phyloP scores from a whole-genome alignment of 352 stramenopile species.

The Phytophthora pinifolia region DNA sequence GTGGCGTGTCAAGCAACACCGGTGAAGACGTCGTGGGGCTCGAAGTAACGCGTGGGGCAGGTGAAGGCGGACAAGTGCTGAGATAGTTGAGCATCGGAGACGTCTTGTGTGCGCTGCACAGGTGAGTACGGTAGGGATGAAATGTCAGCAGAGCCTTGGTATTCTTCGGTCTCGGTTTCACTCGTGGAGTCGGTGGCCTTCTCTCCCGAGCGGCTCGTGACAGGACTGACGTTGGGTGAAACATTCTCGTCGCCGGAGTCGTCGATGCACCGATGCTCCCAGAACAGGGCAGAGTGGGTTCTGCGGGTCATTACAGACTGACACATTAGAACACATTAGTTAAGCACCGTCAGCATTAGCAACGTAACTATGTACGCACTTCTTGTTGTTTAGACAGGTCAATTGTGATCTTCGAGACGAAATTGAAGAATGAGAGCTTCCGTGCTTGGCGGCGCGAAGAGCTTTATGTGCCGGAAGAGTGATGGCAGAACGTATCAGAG shows the following conservation, averaged over 20 bases:
- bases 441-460: no score
- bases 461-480: no score
- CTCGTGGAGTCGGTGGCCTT: neutral
- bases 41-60: neutral
- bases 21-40: constrained; percentile 2
- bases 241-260: constrained; percentile 1
- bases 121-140: neutral
- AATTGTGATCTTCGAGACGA: no score
- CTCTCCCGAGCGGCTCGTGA: neutral
- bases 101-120: no score
- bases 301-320: neutral
- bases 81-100: neutral
- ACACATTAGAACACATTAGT: neutral
- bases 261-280: neutral
- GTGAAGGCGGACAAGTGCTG: neutral
- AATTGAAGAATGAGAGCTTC: no score
- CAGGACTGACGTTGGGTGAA: neutral
- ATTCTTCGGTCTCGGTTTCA: constrained; percentile 1
- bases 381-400: no score
- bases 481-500: no score
- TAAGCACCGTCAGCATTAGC: no score
- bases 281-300: neutral
- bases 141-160: neutral
- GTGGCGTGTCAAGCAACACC: neutral
- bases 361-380: no score